phyloP scores from a whole-genome alignment of 768 basidiomycete species.

The Tulasnella sp. region DNA sequence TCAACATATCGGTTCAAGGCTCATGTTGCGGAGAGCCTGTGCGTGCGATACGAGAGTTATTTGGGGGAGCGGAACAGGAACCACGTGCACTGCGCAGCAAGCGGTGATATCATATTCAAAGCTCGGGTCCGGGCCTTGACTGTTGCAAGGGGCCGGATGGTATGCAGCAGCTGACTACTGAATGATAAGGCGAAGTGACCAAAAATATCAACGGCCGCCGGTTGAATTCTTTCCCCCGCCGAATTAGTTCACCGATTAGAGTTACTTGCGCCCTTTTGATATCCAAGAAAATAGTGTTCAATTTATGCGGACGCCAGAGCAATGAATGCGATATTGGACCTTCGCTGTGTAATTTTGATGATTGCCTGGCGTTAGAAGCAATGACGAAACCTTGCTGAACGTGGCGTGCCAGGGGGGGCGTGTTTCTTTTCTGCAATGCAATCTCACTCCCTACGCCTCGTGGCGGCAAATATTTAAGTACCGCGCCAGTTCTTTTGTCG shows the following conservation, averaged over 20 bases:
- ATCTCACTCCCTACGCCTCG: neutral
- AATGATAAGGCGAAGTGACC: neutral
- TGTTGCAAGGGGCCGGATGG: neutral
- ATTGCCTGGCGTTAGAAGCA: neutral
- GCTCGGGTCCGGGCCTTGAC: neutral
- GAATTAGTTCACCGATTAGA: neutral
- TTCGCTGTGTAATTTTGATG: neutral
- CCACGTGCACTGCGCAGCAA: neutral
- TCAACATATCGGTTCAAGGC: conserved; percentile 62
- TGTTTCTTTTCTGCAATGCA: no score
- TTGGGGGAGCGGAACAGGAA: conserved; percentile 30
- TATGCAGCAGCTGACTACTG: no score
- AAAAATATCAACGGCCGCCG: neutral
- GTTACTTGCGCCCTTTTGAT: no score
- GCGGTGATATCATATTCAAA: neutral
- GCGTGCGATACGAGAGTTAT: conserved; percentile 58
- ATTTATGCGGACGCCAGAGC: neutral
- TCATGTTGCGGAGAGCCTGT: conserved; percentile 54
- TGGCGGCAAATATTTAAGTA: neutral
- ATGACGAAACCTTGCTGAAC: neutral
- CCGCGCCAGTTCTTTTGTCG: neutral
- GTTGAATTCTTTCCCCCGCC: neutral
- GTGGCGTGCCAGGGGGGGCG: neutral
- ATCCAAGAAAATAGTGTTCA: neutral
- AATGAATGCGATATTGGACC: neutral